Evolutionary conservation across 306 rosid species (phyloP), one percentile per base, ranked within the genome.

Genomic region (Ziziphus jujuba): DNA sequence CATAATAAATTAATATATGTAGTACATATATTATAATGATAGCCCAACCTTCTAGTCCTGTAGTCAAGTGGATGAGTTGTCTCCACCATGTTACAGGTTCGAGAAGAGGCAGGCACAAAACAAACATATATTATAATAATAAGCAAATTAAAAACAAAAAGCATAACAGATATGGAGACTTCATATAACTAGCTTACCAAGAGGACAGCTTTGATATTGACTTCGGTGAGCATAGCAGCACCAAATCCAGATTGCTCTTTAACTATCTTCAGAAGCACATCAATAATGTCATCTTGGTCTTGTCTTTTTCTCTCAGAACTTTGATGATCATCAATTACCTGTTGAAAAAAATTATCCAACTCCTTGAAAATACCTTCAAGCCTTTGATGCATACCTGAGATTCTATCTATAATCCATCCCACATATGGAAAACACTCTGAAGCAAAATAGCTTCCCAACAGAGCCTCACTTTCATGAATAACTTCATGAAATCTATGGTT

Each of bases 361-460:
- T 80, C 78, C 23, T 64, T 43, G 44, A 70, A 86, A 0, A 56
- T 59, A 49, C 66, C 66, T 4, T 80, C 81, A 1, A 84, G 74
- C 62, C 79, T 63, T 13, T 15, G 3, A 0, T 63, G n/a, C 1
- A 1, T 20, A 10, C 92, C 88, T 7, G 56, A 73, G 0, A 84
- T 5, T 55, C 80, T 57, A 64, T 89, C 92, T 21, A 86, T 35
- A 35, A 82, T 33, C 88, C 89, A 84, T 2, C 88, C 87, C 65
- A 86, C 11, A 9, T 57, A 55, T 44, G 81, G 84, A 43, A 86
- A 63, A 57, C 43, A 63, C 10, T 89, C 88, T 3, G 73, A 77
- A 13, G 80, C 73, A 5, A 55, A 74, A 55, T 73, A 72, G 14
- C 70, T 79, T 9, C 65, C 38, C 3, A 80, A 1, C 53, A 75